phyloP scores from a whole-genome alignment of 441 rosid genomes.

The Mallotus repandus region DNA sequence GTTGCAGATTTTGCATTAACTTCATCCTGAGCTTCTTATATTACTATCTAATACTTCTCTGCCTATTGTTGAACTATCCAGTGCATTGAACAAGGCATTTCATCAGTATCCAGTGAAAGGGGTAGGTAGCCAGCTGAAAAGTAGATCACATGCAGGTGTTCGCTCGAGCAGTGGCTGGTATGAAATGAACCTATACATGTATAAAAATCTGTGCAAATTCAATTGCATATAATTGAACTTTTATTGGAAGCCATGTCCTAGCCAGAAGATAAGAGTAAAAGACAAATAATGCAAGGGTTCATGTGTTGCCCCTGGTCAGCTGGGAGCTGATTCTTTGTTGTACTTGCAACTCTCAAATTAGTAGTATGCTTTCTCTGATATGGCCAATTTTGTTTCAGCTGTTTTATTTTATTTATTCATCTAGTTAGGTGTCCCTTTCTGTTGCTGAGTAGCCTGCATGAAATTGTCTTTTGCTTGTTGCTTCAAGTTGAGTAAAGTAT shows the following conservation, averaged over 20 bases:
- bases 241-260: not conserved
- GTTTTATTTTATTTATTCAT: not conserved
- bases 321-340: constrained; percentile 1
- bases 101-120: constrained; percentile 38
- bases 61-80: constrained; percentile 25
- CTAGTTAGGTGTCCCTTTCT: not conserved
- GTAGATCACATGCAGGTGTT: constrained; percentile 28
- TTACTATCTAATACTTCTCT: not conserved
- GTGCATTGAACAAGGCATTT: constrained; percentile 73
- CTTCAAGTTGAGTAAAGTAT: not conserved
- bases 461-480: not conserved
- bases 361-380: not conserved
- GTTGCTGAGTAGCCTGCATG: not conserved
- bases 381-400: not conserved
- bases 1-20: constrained; percentile 9
- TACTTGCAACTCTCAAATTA: not conserved
- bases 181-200: not conserved
- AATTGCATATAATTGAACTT: constrained; percentile 5
- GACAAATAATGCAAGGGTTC: not conserved
- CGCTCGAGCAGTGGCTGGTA: constrained; percentile 34
- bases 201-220: not conserved
- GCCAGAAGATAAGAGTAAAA: not conserved
- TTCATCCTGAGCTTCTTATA: constrained; percentile 12
- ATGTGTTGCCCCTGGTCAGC: not conserved
- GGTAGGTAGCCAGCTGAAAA: constrained; percentile 27